A percentile compares a stretch with the other conserved stretches of the same genome.
These are phyloP conservation scores for Bipolaris zeicola DNA, from an alignment of 2,329 filamentous ascomycete genomes.

Conservation along the genomic window DNA sequence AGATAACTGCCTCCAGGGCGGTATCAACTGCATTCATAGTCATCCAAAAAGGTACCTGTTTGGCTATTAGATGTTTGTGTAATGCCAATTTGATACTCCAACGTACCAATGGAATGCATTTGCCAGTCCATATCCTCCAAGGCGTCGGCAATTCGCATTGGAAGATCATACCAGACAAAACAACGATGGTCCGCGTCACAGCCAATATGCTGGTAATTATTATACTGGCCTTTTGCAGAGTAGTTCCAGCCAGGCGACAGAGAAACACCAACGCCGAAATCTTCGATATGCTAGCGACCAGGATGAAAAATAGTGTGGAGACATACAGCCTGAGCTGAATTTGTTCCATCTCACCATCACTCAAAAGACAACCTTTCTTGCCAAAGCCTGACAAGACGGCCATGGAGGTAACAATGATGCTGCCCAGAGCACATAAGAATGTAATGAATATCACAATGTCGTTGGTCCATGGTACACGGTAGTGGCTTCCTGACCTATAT, in stretches of 20 bases:
- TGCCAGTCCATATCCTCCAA: constrained; percentile 29
- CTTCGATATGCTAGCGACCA: constrained; percentile 32
- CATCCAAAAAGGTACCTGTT: constrained; percentile 28
- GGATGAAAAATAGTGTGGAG: constrained; percentile 31
- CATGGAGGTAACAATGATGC: constrained; percentile 29
- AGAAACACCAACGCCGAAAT: constrained; percentile 31
- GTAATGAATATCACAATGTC: constrained; percentile 28
- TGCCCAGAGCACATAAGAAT: constrained; percentile 28
- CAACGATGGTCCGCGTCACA: constrained; percentile 27
- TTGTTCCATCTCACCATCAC: constrained; percentile 3
- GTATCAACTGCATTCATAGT: constrained; percentile 26
- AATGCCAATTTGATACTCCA: background rate
- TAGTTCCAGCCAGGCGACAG: constrained; percentile 20
- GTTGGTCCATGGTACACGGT: constrained; percentile 20
- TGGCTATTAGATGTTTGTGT: background rate
- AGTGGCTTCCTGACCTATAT: constrained; percentile 19
- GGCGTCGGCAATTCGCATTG: constrained; percentile 34
- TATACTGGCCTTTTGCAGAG: constrained; percentile 19
- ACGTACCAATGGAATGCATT: constrained; percentile 33
- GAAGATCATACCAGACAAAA: constrained; percentile 26
- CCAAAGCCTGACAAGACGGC: constrained; percentile 28
- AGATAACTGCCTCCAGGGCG: constrained; percentile 23
- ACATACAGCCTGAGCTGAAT: constrained; percentile 30
- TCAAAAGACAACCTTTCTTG: constrained; percentile 23
- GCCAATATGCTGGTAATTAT: constrained; percentile 18